Percentiles rank a stretch among this genome's conserved stretches.
Evolutionary conservation across 164 flowering plant species (phyloP).

Genomic region (Santalum album): DNA sequence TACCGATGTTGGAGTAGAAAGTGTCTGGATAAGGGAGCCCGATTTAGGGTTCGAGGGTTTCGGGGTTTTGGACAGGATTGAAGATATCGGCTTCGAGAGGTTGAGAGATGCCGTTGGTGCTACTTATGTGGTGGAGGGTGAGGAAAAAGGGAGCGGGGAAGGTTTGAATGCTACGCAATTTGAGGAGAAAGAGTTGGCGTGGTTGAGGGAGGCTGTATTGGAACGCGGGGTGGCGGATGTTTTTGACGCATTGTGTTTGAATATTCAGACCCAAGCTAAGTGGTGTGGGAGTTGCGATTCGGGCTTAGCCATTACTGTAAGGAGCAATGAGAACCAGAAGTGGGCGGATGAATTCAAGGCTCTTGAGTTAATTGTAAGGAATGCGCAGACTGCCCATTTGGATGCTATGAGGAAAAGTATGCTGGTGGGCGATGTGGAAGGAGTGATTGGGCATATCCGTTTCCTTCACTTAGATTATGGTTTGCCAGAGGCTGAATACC

Average conservation of each 20-base stretch:
- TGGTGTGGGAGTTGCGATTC: slow-evolving; percentile 33
- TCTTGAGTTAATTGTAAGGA: slow-evolving; percentile 37
- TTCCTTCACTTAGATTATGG: slow-evolving; percentile 69
- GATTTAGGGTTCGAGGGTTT: slow-evolving; percentile 24
- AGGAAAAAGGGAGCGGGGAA: slow-evolving; percentile 7
- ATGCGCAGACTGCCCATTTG: slow-evolving; percentile 69
- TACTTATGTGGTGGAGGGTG: slow-evolving; percentile 12
- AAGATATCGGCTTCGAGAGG: slow-evolving; percentile 47
- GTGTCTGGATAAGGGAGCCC: not conserved
- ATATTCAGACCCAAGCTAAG: slow-evolving; percentile 52
- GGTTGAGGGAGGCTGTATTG: slow-evolving; percentile 44
- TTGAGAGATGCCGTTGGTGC: slow-evolving; percentile 30
- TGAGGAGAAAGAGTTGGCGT: slow-evolving; percentile 45
- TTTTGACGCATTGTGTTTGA: slow-evolving; percentile 64
- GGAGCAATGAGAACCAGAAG: slow-evolving; percentile 18
- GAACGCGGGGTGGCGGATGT: slow-evolving; percentile 39
- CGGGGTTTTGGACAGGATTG: slow-evolving; percentile 30
- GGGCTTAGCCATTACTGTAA: slow-evolving; percentile 42
- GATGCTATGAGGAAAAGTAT: slow-evolving; percentile 48
- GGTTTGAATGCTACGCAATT: slow-evolving; percentile 5
- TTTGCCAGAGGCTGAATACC: slow-evolving; percentile 54
- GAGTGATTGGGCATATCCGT: slow-evolving; percentile 48
- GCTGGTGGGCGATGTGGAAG: slow-evolving; percentile 35
- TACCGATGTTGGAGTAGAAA: slow-evolving; percentile 19
- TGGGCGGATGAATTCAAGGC: slow-evolving; percentile 25